Percentiles rank a stretch among this genome's conserved stretches.
Conservation (phyloP, 331 rosid genomes). For the Malus hybrid region DNA sequence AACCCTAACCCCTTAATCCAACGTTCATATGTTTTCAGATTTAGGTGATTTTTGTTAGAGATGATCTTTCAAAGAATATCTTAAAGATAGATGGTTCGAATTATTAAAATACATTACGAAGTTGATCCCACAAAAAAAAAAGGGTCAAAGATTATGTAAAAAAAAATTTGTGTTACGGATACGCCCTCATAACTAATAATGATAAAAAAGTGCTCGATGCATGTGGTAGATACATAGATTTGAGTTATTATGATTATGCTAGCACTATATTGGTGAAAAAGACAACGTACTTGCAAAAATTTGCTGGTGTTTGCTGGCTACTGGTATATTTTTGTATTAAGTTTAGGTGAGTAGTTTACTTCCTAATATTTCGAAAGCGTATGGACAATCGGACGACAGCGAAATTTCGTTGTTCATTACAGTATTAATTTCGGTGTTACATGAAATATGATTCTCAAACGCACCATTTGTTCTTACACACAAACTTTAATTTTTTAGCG, state of each 20-base stretch:
- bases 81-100: too few relatives aligned
- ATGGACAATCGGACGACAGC: neutral
- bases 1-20: too few relatives aligned
- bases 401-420: neutral
- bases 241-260: neutral
- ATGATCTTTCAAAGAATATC: too few relatives aligned
- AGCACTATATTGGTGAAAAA: neutral
- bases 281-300: conserved; percentile 4
- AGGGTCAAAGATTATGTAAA: too few relatives aligned
- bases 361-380: neutral
- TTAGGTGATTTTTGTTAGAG: too few relatives aligned
- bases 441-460: neutral
- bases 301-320: conserved; percentile 2
- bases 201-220: neutral
- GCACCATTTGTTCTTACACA: neutral
- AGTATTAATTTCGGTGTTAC: neutral
- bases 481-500: neutral
- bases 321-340: neutral
- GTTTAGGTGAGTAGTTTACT: neutral
- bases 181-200: neutral
- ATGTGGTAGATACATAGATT: neutral
- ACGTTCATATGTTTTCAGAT: too few relatives aligned
- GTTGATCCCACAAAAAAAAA: too few relatives aligned
- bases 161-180: too few relatives aligned
- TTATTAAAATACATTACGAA: too few relatives aligned